Base-by-base conservation (phyloP, 164 flowering plant genomes). In the Liriodendron chinense region DNA sequence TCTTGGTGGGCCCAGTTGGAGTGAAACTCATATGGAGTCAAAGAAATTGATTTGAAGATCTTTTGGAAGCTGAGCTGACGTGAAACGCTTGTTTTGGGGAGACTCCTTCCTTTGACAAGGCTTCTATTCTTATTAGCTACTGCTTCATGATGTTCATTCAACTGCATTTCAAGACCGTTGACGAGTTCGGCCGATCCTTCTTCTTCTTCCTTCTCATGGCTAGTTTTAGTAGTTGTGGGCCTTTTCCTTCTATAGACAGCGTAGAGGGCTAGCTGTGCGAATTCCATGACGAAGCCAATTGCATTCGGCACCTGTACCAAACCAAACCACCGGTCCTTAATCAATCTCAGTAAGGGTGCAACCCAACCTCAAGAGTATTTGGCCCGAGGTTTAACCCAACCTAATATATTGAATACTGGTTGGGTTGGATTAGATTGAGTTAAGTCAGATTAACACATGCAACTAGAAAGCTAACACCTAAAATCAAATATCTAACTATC, bases 271-370 rank as follows among this genome's bases (percentile, higher is more conserved):
- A 86, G 59, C 79, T 86, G 89, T 6, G 76, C 77, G 9, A 80
- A 72, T 1, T 91, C 96, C 75, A 90, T 70, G 21, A 88, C 73
- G 43, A 90, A 84, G 1, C 96, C 96, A n/a, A 87, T 78, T 12
- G 78, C 87, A 71, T 92, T 92, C 25, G 96, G 94, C 14, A 92
- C 86, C 94, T 74, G 76, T 56, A 47, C 59, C 7, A 7, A 12
- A n/a, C n/a, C n/a, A n/a, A n/a, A 7, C 9, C 20, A 16, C 16
- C 16, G 18, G 9, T 16, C 9, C 20, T 10, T 10, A 0, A 53
- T 12, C 16, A 53, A 53, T 34, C 43, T 4, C 43, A 34, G 0
- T 34, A 34, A 34, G 43, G 43, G 43, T 34, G 43, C 7, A 34
- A 34, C 7, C 43, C 5, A 34, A 34, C 43, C 43, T 34, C 0